Evolutionary conservation across 1,284 basidiomycete genomes (phyloP).

Genomic region (Quambalaria eucalypti): DNA sequence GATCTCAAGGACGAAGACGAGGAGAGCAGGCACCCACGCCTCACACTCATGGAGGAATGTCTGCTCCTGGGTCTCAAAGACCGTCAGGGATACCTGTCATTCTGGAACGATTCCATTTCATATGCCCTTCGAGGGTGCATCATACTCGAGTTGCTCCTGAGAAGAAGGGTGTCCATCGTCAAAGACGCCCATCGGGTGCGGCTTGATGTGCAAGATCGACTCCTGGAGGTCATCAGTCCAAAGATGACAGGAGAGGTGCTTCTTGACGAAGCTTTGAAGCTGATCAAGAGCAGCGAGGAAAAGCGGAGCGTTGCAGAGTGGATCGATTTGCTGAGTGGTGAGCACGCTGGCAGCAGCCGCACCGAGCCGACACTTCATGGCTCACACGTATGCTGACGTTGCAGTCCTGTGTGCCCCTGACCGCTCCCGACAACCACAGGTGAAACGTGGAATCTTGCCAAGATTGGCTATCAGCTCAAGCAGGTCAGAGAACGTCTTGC

Average conservation of each 20-base stretch:
- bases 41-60: constrained; percentile 96
- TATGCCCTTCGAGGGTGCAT: constrained; percentile 44
- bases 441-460: constrained; percentile 46
- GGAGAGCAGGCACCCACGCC: constrained; percentile 64
- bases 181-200: constrained; percentile 12
- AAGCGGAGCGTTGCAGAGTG: constrained; percentile 36
- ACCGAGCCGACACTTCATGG: too few relatives aligned
- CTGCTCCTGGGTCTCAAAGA: constrained; percentile 82
- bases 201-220: constrained; percentile 19
- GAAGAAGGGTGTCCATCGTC: constrained; percentile 32
- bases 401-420: background rate
- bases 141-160: constrained; percentile 41
- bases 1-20: constrained; percentile 74
- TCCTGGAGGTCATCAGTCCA: constrained; percentile 36
- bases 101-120: constrained; percentile 47
- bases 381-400: background rate
- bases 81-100: constrained; percentile 56
- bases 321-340: constrained; percentile 43
- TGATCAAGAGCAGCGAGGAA: constrained; percentile 32
- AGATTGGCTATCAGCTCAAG: constrained; percentile 44
- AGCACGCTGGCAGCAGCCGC: background rate
- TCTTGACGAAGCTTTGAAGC: constrained; percentile 41
- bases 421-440: constrained; percentile 14
- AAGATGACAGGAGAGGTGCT: constrained; percentile 43
- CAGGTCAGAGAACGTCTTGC: constrained; percentile 45